Conservation (phyloP, 2,329 filamentous ascomycete genomes). For the Alternaria ventricosa region DNA sequence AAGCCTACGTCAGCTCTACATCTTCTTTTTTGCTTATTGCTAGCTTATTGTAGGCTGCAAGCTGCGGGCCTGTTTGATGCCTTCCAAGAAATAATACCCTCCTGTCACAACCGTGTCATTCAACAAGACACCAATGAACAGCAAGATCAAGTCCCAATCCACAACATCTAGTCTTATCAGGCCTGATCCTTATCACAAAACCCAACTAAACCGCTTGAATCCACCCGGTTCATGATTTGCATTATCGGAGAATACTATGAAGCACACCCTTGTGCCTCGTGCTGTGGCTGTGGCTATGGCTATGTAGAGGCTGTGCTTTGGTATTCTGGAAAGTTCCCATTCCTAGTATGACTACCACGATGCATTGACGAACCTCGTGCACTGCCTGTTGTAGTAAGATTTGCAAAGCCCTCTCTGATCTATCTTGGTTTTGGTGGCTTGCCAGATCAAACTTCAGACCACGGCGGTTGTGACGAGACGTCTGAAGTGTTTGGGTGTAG, state of each 20-base stretch:
- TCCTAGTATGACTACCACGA: not conserved
- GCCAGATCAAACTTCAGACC: not conserved
- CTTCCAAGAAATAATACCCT: not conserved
- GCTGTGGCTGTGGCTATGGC: conserved; percentile 4
- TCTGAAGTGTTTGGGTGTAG: not conserved
- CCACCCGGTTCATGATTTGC: conserved; percentile 16
- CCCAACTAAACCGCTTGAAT: conserved; percentile 16
- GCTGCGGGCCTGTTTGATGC: not conserved
- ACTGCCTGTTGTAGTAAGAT: not conserved
- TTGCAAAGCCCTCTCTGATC: not conserved
- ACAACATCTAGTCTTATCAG: conserved; percentile 10
- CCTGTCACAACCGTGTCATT: conserved; percentile 18
- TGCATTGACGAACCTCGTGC: conserved; percentile 3
- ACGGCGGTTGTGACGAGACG: not conserved
- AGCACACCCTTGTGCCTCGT: conserved; percentile 15
- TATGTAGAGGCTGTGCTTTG: not conserved
- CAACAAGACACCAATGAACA: conserved; percentile 34
- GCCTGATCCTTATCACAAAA: conserved; percentile 6
- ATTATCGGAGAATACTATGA: conserved; percentile 26
- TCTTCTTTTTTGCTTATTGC: not conserved
- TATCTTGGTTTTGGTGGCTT: not conserved
- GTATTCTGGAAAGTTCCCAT: conserved; percentile 28
- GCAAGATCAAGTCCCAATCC: conserved; percentile 21
- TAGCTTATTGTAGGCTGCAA: not conserved
- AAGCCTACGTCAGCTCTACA: not conserved